phyloP scores from a whole-genome alignment of 345 rosid species.

The Populus davidiana region DNA sequence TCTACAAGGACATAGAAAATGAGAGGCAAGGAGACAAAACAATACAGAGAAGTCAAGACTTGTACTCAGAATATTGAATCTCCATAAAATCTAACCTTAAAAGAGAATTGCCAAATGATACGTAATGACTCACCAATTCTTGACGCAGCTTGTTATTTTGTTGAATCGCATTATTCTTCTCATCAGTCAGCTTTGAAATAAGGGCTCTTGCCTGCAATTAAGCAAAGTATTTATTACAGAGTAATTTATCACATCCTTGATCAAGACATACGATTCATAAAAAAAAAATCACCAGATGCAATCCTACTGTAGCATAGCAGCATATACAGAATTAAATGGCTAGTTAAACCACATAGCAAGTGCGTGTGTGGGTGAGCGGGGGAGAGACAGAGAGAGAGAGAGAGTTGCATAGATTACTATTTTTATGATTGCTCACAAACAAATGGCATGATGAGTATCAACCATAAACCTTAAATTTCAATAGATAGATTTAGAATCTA shows the following conservation, averaged over 20 bases:
- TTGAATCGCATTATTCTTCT: constrained; percentile 54
- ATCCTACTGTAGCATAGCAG: neutral
- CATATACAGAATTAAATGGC: neutral
- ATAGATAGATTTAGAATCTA: neutral
- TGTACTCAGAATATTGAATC: neutral
- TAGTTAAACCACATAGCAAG: neutral
- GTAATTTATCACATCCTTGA: constrained; percentile 12
- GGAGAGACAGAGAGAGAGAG: neutral
- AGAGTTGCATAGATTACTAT: neutral
- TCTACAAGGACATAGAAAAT: neutral
- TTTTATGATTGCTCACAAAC: neutral
- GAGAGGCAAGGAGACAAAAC: neutral
- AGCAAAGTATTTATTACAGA: neutral
- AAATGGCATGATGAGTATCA: neutral
- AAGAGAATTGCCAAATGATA: neutral
- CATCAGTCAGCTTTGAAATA: constrained; percentile 57
- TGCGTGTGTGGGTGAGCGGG: neutral
- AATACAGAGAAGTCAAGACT: neutral
- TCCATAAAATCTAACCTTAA: neutral
- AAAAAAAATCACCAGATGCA: neutral
- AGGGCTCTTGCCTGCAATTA: constrained; percentile 51
- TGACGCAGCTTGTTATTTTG: constrained; percentile 57
- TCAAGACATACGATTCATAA: neutral
- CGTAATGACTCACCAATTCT: constrained; percentile 52
- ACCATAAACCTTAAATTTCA: neutral